phyloP scores from a whole-genome alignment of 176 grass and related monocot genomes.

The Coix lacrymajobi region DNA sequence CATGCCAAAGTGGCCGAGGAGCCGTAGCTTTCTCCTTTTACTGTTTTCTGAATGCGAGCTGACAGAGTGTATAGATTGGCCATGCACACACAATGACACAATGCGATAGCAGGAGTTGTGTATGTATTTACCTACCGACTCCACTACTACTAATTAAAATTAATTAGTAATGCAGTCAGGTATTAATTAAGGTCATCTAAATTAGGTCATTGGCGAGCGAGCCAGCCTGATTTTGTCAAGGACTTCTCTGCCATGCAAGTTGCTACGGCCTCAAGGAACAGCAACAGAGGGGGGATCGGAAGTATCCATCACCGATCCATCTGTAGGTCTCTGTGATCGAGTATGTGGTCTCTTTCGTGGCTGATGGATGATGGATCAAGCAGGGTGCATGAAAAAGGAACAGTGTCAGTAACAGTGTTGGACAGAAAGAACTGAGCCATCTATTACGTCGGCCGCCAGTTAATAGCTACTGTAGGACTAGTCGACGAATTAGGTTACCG shows the following conservation, averaged over 20 bases:
- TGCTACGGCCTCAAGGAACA: not conserved
- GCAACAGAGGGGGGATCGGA: not conserved
- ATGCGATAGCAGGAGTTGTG: not conserved
- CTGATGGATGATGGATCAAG: not conserved
- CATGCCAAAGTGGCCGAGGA: slow-evolving; percentile 6
- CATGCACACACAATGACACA: no score
- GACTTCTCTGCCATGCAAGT: not conserved
- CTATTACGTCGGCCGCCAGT: not conserved
- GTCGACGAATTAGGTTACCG: not conserved
- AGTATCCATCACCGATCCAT: not conserved
- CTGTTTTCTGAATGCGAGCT: not conserved
- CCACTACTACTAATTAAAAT: no score
- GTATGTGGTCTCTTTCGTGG: not conserved
- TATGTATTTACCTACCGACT: not conserved
- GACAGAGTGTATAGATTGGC: not conserved
- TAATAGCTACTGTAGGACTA: not conserved
- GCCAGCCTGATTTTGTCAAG: no score
- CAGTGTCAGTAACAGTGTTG: not conserved
- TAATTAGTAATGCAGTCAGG: not conserved
- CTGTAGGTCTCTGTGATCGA: not conserved
- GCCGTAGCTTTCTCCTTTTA: not conserved
- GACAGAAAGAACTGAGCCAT: not conserved
- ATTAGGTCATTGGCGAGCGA: not conserved
- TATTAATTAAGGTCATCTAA: not conserved
- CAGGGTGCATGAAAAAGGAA: not conserved